These are phyloP conservation scores for Erodium texanum DNA, from an alignment of 441 rosid genomes.

Conservation along the genomic window DNA sequence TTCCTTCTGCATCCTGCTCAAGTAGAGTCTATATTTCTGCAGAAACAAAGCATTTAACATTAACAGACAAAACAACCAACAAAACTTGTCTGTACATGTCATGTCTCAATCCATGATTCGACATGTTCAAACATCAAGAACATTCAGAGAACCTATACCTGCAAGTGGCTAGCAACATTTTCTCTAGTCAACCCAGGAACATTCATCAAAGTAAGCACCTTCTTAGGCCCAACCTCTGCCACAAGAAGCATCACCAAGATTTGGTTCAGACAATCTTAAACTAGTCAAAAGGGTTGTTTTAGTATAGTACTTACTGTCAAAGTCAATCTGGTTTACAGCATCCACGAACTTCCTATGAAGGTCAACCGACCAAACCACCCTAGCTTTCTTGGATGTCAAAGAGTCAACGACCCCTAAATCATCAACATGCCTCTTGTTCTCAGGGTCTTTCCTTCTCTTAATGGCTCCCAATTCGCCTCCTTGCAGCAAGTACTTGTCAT, in stretches of 20 bases:
- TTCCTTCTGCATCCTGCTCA: constrained; percentile 10
- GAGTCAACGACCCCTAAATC: constrained; percentile 7
- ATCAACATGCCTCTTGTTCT: constrained; percentile 8
- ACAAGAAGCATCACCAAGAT: not conserved
- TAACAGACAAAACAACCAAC: not conserved
- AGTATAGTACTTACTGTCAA: constrained; percentile 5
- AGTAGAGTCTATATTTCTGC: constrained; percentile 8
- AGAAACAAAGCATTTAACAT: not conserved
- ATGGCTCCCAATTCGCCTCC: not conserved
- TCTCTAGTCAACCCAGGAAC: constrained; percentile 9
- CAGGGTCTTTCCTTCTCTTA: constrained; percentile 7
- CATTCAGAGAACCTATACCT: not conserved
- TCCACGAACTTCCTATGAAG: constrained; percentile 7
- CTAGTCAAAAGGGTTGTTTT: too few species aligned
- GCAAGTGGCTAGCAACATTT: constrained; percentile 10
- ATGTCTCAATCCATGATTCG: not conserved
- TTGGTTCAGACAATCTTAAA: not conserved
- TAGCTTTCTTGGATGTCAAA: constrained; percentile 5
- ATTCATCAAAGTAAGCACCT: constrained; percentile 5
- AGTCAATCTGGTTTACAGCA: constrained; percentile 9
- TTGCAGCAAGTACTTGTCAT: constrained; percentile 1
- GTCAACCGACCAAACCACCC: constrained; percentile 8
- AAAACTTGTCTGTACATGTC: not conserved
- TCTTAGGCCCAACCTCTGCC: constrained; percentile 10
- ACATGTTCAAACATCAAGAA: not conserved